Conservation (phyloP, 1,139 yeast genomes). For the Dujonia santamariae region DNA sequence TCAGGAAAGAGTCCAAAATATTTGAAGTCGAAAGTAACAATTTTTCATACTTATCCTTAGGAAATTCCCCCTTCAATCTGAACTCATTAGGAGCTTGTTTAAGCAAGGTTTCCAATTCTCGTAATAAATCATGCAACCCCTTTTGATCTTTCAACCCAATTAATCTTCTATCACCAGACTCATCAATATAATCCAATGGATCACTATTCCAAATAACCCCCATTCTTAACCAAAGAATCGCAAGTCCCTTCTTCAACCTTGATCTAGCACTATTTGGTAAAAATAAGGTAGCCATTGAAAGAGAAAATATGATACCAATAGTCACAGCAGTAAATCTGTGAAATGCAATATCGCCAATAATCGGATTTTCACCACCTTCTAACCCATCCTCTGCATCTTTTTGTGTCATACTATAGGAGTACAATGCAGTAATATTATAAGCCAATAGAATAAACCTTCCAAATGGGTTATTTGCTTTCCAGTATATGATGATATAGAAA, state of each 20-base stretch:
- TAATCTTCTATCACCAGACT: constrained; percentile 21
- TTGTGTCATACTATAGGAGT: constrained; percentile 66
- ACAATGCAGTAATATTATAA: constrained; percentile 74
- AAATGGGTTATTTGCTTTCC: constrained; percentile 63
- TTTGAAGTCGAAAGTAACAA: constrained; percentile 57
- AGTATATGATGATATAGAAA: constrained; percentile 64
- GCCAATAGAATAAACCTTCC: constrained; percentile 75
- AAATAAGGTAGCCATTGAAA: constrained; percentile 58
- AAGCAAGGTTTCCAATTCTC: constrained; percentile 57
- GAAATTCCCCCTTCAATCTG: constrained; percentile 73
- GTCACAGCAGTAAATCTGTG: constrained; percentile 75
- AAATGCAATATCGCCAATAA: constrained; percentile 73
- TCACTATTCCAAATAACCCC: constrained; percentile 78
- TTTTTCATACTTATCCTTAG: constrained; percentile 47
- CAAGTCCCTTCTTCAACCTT: constrained; percentile 59
- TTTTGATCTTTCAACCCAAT: constrained; percentile 53
- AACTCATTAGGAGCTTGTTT: constrained; percentile 76
- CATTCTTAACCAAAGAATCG: constrained; percentile 72
- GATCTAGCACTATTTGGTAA: constrained; percentile 77
- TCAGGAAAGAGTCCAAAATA: constrained; percentile 73
- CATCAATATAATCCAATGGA: constrained; percentile 32
- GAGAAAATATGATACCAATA: constrained; percentile 75
- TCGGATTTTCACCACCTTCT: constrained; percentile 70
- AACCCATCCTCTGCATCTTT: constrained; percentile 61
- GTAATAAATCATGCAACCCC: constrained; percentile 54